phyloP scores from a whole-genome alignment of 106 monocot genomes.

The Acorus gramineus region DNA sequence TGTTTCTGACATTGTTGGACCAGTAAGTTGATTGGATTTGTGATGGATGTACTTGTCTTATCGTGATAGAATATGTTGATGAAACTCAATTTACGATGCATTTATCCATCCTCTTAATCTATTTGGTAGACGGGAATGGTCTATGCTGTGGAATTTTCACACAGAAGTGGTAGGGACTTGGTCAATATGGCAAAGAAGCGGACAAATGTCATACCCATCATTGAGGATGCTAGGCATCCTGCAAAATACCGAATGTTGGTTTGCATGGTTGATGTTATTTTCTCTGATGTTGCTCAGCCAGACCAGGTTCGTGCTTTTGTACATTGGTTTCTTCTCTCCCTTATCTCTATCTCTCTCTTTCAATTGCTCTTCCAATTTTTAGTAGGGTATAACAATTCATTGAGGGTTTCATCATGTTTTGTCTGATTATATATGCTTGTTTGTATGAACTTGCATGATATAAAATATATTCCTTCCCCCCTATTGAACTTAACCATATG shows the following conservation, averaged over 20 bases:
- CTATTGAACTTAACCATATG: slow-evolving; percentile 13
- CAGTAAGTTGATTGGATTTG: slow-evolving; percentile 34
- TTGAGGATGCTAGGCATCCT: slow-evolving; percentile 98
- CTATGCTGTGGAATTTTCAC: slow-evolving; percentile 96
- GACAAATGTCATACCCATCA: slow-evolving; percentile 95
- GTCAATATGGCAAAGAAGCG: slow-evolving; percentile 97
- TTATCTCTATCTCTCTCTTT: background rate
- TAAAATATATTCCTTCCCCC: background rate
- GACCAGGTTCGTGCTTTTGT: slow-evolving; percentile 60
- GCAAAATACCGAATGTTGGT: slow-evolving; percentile 91
- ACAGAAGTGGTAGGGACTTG: slow-evolving; percentile 89
- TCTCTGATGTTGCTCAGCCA: slow-evolving; percentile 98
- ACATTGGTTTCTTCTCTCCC: background rate
- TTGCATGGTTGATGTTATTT: slow-evolving; percentile 97
- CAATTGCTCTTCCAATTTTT: background rate
- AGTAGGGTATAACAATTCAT: background rate
- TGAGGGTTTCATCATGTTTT: too few species aligned
- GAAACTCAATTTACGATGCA: too few species aligned
- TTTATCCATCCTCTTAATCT: too few species aligned
- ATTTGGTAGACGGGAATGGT: slow-evolving; percentile 72
- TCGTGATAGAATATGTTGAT: background rate
- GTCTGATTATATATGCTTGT: too few species aligned
- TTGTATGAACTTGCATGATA: too few species aligned
- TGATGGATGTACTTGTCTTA: background rate
- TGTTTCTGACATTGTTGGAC: slow-evolving; percentile 97